These are phyloP conservation scores for Amphichorda felina DNA, from an alignment of 2,329 filamentous ascomycete genomes.

Conservation along the genomic window DNA sequence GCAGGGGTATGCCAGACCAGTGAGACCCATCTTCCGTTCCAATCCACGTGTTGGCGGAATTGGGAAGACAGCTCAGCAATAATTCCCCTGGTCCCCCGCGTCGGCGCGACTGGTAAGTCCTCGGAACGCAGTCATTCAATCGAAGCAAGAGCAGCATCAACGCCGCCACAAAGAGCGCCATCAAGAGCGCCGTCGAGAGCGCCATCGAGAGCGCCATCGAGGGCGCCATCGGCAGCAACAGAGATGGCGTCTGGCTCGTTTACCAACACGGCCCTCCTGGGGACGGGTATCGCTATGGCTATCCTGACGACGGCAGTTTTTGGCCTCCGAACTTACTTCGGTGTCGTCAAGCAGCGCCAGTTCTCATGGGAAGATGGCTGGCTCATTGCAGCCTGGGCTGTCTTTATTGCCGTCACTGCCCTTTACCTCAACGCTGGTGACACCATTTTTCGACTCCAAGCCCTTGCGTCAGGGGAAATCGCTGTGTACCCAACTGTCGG, in stretches of 20 bases:
- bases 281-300: constrained; percentile 5
- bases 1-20: no score
- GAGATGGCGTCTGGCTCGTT: not conserved
- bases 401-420: constrained; percentile 6
- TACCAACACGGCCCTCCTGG: constrained; percentile 2
- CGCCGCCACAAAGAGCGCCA: no score
- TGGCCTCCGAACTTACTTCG: constrained; percentile 3
- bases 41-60: not conserved
- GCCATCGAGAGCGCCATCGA: not conserved
- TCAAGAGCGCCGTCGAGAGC: no score
- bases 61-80: no score
- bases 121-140: no score
- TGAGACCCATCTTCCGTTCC: not conserved
- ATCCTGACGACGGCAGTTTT: constrained; percentile 5
- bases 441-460: constrained; percentile 5
- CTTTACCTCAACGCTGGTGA: constrained; percentile 6
- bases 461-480: constrained; percentile 4
- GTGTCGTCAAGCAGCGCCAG: constrained; percentile 4
- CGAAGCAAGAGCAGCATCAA: no score
- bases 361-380: constrained; percentile 7
- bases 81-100: no score
- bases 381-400: constrained; percentile 5
- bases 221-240: not conserved
- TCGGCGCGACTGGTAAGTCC: no score
- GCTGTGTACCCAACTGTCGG: constrained; percentile 1